A percentile compares a stretch with the other conserved stretches of the same genome.
Conservation (phyloP, 495 filamentous ascomycete genomes). For the Penicillium fimorum region DNA sequence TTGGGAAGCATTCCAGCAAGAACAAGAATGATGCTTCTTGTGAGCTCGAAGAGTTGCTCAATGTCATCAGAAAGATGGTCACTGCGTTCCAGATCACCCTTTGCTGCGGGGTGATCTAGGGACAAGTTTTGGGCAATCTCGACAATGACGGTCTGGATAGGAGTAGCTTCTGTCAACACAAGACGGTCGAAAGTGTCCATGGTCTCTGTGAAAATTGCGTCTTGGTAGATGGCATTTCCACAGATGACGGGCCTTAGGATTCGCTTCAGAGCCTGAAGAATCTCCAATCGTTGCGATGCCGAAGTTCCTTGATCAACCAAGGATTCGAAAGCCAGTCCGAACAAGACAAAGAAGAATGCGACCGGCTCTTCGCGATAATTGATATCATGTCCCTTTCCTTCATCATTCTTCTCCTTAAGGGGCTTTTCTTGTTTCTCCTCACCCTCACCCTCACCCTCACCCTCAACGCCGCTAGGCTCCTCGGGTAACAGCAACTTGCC, state of each 20-base stretch:
- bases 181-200: slow-evolving; percentile 95
- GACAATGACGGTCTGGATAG: slow-evolving; percentile 89
- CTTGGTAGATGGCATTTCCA: slow-evolving; percentile 92
- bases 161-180: slow-evolving; percentile 81
- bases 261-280: slow-evolving; percentile 88
- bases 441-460: slow-evolving; percentile 54
- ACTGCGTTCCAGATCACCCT: slow-evolving; percentile 60
- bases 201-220: slow-evolving; percentile 93
- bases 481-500: slow-evolving; percentile 55
- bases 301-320: slow-evolving; percentile 76
- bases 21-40: slow-evolving; percentile 90
- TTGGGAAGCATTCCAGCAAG: slow-evolving; percentile 84
- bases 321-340: slow-evolving; percentile 94
- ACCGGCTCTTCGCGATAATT: slow-evolving; percentile 98
- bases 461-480: slow-evolving; percentile 36
- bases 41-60: slow-evolving; percentile 96
- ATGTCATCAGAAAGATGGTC: slow-evolving; percentile 91
- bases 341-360: slow-evolving; percentile 98
- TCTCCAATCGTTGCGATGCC: slow-evolving; percentile 80
- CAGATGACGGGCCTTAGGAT: slow-evolving; percentile 94
- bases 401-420: slow-evolving; percentile 33
- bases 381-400: slow-evolving; percentile 68
- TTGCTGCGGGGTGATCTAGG: slow-evolving; percentile 85
- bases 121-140: slow-evolving; percentile 89
- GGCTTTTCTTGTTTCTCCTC: slow-evolving; percentile 48